phyloP scores from a whole-genome alignment of 202 grass and related monocot genomes.

The Carex sylvatica region DNA sequence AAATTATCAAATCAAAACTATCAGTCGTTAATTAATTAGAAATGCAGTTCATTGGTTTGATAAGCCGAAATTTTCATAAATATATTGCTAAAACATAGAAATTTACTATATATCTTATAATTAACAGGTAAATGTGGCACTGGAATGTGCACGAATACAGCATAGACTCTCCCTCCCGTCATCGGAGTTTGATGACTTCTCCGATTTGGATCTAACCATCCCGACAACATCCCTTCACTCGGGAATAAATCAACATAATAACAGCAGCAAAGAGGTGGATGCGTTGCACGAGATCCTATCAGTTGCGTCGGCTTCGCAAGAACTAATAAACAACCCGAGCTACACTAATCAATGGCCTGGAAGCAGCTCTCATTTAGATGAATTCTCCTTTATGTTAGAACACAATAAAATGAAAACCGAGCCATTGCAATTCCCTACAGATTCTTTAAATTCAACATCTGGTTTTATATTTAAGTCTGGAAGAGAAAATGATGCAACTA shows the following conservation, averaged over 20 bases:
- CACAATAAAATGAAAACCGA: constrained; percentile 20
- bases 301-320: constrained; percentile 67
- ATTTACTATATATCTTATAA: constrained; percentile 13
- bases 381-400: constrained; percentile 21
- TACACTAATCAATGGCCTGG: constrained; percentile 18
- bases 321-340: constrained; percentile 53
- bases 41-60: neutral
- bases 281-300: constrained; percentile 89
- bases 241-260: constrained; percentile 34
- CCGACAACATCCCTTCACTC: constrained; percentile 22
- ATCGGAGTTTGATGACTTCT: constrained; percentile 72
- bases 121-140: constrained; percentile 73
- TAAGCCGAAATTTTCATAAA: neutral
- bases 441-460: constrained; percentile 29
- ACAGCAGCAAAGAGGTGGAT: constrained; percentile 52
- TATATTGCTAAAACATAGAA: neutral
- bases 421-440: neutral
- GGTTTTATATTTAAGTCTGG: constrained; percentile 22
- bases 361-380: constrained; percentile 26
- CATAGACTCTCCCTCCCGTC: constrained; percentile 72
- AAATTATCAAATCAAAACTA: neutral
- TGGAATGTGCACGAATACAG: constrained; percentile 88
- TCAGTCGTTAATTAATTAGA: neutral
- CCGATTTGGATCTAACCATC: constrained; percentile 40
- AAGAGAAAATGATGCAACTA: constrained; percentile 31